Base-by-base conservation (phyloP, 2,329 filamentous ascomycete species). In the Coniosporium tulheliwenetii region DNA sequence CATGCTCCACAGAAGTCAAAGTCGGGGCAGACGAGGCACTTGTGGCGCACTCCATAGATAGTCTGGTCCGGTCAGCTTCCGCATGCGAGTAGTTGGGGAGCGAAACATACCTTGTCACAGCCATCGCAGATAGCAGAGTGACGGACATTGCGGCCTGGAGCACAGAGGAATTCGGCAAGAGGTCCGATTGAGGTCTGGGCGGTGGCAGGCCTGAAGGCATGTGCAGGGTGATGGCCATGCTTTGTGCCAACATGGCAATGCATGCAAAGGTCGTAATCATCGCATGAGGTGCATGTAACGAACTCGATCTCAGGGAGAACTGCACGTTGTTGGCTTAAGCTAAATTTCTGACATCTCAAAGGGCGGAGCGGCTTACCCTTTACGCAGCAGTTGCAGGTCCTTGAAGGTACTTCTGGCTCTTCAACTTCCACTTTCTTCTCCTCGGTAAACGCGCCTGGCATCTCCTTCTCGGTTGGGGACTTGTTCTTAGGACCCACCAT, bases 21-120 rank as follows among this genome's bases (percentile, higher is more conserved):
- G 61, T 98, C 91, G 36, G 93, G 91, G 67, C 91, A 98, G 58
- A 85, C 80, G 48, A 96, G 70, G 60, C 91, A 98, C 71, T 98
- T 98, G 74, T 96, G 81, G 50, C 91, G 89, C 43, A 94, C 72
- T 51, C 91, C 93, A 50, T 73, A 70, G 53, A 98, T 91, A 59
- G 77, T 78, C 71, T 79, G 46, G 31, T 41, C 35, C n/a, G 19
- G 40, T 59, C 43, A 59, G 51, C 36, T 19, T 36, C 13, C 10
- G 9, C 33, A 26, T 26, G 16, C 15, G 38, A 13, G 14, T 14
- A 36, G 13, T 37, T 36, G 14, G 19, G 38, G 10, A 14, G 9
- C 35, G 16, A 26, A 19, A 51, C 52, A 45, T 59, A 72, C 70
- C 61, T 76, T 81, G 52, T 96, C 84, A 59, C 93, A 98, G 34